Conservation (phyloP, 305 asterid genomes). For the Rubia peregrina region DNA sequence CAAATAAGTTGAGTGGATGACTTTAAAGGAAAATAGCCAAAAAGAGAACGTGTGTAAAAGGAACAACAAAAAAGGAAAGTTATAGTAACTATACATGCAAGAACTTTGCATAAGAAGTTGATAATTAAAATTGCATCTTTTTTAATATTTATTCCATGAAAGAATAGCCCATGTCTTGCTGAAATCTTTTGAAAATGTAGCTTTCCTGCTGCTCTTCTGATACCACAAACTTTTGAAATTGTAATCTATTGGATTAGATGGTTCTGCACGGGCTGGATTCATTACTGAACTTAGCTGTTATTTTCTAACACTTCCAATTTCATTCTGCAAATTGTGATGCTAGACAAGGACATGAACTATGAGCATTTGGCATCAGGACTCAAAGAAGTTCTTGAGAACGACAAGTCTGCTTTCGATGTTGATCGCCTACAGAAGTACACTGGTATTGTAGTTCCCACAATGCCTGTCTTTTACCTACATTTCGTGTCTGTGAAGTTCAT, state of each 20-base stretch:
- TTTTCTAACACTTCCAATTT: not conserved
- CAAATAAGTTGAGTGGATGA: too few species aligned
- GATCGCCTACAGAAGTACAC: conserved; percentile 79
- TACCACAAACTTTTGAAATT: too few species aligned
- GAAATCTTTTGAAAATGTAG: too few species aligned
- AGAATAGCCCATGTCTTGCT: too few species aligned
- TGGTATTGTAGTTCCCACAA: conserved; percentile 31
- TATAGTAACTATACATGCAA: too few species aligned
- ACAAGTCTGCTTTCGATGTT: conserved; percentile 80
- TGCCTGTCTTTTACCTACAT: not conserved
- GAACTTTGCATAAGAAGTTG: too few species aligned
- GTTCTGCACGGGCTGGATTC: not conserved
- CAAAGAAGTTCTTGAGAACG: conserved; percentile 68
- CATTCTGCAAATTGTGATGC: conserved; percentile 6
- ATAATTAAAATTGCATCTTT: too few species aligned
- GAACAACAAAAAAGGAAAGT: too few species aligned
- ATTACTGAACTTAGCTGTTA: not conserved
- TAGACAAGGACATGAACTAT: conserved; percentile 74
- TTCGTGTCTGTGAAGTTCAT: not conserved
- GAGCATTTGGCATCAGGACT: conserved; percentile 85
- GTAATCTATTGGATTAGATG: not conserved
- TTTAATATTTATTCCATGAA: too few species aligned
- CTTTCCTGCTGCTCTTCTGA: too few species aligned
- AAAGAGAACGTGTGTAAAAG: too few species aligned
- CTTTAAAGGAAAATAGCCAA: too few species aligned